phyloP scores from a whole-genome alignment of 2,329 filamentous ascomycete genomes.

The Beauveria australis region DNA sequence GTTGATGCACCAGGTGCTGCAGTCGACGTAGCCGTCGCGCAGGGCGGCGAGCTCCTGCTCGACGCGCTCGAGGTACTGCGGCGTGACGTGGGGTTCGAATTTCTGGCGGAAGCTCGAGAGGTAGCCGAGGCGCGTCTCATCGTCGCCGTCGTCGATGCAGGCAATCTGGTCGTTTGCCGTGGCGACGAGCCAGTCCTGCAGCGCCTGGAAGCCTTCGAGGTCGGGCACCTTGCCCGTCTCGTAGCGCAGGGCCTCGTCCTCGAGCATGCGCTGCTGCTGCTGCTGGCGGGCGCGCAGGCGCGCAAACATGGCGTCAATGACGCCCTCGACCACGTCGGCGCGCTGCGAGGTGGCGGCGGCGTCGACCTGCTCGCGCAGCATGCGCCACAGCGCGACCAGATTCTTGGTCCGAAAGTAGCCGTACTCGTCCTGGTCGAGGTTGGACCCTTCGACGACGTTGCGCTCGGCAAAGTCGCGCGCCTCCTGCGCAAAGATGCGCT shows the following conservation, averaged over 20 bases:
- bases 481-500: constrained; percentile 80
- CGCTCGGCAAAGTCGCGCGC: constrained; percentile 72
- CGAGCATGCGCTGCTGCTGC: constrained; percentile 79
- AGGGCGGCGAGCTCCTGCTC: constrained; percentile 65
- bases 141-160: constrained; percentile 88
- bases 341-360: constrained; percentile 79
- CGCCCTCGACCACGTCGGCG: constrained; percentile 85
- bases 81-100: constrained; percentile 71
- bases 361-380: constrained; percentile 87
- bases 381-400: constrained; percentile 90
- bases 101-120: constrained; percentile 79
- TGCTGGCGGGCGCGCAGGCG: constrained; percentile 76
- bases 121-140: constrained; percentile 68
- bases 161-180: constrained; percentile 98
- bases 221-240: constrained; percentile 47
- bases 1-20: constrained; percentile 85
- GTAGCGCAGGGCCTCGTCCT: constrained; percentile 74
- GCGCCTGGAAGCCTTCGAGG: constrained; percentile 62
- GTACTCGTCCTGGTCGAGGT: constrained; percentile 79
- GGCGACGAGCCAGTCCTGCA: constrained; percentile 94
- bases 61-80: constrained; percentile 69
- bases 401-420: constrained; percentile 90
- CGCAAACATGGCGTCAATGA: constrained; percentile 91
- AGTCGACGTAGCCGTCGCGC: constrained; percentile 87
- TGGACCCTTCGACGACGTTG: constrained; percentile 53